Conservation (phyloP, 768 basidiomycete genomes). For the Scleroderma bovista region DNA sequence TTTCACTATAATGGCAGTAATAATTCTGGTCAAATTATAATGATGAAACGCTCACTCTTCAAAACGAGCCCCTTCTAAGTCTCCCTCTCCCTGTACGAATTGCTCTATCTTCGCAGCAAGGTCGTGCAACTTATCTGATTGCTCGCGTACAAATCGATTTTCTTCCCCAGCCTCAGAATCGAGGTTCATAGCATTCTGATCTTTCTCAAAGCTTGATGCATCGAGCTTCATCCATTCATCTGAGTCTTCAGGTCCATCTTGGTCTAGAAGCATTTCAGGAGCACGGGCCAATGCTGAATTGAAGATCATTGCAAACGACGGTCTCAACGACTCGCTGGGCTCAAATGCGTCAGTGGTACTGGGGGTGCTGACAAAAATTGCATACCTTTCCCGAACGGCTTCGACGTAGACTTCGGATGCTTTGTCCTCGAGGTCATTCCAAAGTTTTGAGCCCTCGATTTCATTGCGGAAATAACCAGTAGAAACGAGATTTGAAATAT, state of each 20-base stretch:
- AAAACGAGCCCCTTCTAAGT: constrained; percentile 83
- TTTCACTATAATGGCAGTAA: constrained; percentile 43
- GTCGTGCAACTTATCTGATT: constrained; percentile 64
- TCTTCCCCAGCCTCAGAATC: constrained; percentile 29
- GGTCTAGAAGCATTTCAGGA: constrained; percentile 20
- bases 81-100: constrained; percentile 91
- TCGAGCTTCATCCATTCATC: constrained; percentile 89
- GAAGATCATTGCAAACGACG: constrained; percentile 72
- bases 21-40: neutral
- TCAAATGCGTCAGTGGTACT: neutral
- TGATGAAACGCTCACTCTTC: constrained; percentile 62
- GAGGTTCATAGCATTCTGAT: constrained; percentile 44
- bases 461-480: constrained; percentile 78
- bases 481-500: constrained; percentile 57
- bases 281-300: constrained; percentile 53
- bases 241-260: constrained; percentile 48
- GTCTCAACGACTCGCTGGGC: constrained; percentile 52
- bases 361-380: constrained; percentile 9
- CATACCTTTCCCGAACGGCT: constrained; percentile 63
- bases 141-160: constrained; percentile 52
- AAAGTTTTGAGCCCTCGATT: constrained; percentile 67
- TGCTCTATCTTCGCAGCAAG: constrained; percentile 81
- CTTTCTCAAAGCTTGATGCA: constrained; percentile 50
- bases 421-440: constrained; percentile 67
- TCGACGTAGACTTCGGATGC: constrained; percentile 65